phyloP scores from a whole-genome alignment of 2,329 filamentous ascomycete genomes.

The Stachybotrys chartarum region DNA sequence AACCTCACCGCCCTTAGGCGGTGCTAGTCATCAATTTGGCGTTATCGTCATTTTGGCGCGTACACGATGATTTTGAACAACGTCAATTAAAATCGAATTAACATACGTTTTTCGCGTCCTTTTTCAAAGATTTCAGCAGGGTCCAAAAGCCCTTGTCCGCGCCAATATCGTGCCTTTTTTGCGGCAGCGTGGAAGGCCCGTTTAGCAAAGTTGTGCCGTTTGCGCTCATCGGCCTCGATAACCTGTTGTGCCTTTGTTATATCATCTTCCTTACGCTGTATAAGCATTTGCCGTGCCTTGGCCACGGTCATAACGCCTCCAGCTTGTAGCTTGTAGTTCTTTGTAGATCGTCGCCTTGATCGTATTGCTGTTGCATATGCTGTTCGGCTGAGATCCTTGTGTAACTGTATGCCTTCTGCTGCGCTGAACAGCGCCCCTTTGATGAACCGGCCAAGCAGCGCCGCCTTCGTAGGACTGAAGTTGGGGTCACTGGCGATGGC shows the following conservation, averaged over 20 bases:
- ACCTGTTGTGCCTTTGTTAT: neutral
- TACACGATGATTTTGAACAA: slow-evolving; percentile 19
- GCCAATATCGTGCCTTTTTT: neutral
- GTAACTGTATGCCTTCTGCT: neutral
- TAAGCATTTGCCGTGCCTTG: neutral
- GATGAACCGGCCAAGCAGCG: neutral
- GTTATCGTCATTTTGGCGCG: neutral
- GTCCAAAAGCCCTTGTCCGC: neutral
- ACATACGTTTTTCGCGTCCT: neutral
- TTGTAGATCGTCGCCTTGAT: neutral
- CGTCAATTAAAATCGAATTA: slow-evolving; percentile 6
- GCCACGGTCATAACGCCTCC: neutral
- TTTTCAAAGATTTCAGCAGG: neutral
- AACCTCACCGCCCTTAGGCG: too few relatives aligned
- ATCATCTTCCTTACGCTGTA: neutral
- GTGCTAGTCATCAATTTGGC: neutral
- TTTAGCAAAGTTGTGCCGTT: neutral
- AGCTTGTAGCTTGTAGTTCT: neutral
- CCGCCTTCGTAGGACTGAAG: neutral
- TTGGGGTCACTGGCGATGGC: neutral
- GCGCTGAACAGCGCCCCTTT: neutral
- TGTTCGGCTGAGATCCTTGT: neutral
- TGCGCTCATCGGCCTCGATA: neutral
- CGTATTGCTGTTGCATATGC: neutral
- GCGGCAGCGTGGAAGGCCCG: neutral